A percentile compares a stretch with the other conserved stretches of the same genome.
phyloP scores from a whole-genome alignment of 768 basidiomycete genomes.

The Termitomyces sp. region DNA sequence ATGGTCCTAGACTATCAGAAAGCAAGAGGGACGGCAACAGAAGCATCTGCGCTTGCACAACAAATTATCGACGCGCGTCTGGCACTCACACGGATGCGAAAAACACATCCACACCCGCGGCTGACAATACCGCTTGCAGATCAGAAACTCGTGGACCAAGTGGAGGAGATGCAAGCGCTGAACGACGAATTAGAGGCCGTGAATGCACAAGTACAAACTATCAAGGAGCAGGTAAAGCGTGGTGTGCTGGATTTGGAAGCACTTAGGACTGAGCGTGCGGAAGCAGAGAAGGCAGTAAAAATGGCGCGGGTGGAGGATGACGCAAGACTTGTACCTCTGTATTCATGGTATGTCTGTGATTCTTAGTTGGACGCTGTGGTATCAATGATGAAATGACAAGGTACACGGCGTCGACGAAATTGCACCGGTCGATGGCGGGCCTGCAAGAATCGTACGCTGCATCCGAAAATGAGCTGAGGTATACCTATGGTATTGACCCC shows the following conservation, averaged over 20 bases:
- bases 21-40: slow-evolving; percentile 43
- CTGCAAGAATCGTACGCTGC: slow-evolving; percentile 52
- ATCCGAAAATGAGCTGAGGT: slow-evolving; percentile 73
- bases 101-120: slow-evolving; percentile 74
- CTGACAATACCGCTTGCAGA: slow-evolving; percentile 73
- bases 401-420: slow-evolving; percentile 61
- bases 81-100: slow-evolving; percentile 71
- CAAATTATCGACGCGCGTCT: slow-evolving; percentile 82
- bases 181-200: slow-evolving; percentile 57
- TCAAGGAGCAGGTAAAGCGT: slow-evolving; percentile 59
- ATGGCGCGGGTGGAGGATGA: slow-evolving; percentile 57
- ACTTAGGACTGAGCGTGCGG: slow-evolving; percentile 54
- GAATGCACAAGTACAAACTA: slow-evolving; percentile 41
- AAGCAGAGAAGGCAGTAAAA: slow-evolving; percentile 64
- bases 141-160: slow-evolving; percentile 67
- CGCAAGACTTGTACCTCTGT: slow-evolving; percentile 53
- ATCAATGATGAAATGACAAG: slow-evolving; percentile 26
- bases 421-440: slow-evolving; percentile 58
- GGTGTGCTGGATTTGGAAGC: slow-evolving; percentile 51
- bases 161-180: slow-evolving; percentile 73
- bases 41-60: slow-evolving; percentile 57
- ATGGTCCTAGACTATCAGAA: slow-evolving; percentile 48
- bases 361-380: neutral
- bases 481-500: slow-evolving; percentile 52
- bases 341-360: slow-evolving; percentile 54